A percentile compares a stretch with the other conserved stretches of the same genome.
phyloP scores from a whole-genome alignment of 1,284 basidiomycete species.

The Fomitopsis schrenkii region DNA sequence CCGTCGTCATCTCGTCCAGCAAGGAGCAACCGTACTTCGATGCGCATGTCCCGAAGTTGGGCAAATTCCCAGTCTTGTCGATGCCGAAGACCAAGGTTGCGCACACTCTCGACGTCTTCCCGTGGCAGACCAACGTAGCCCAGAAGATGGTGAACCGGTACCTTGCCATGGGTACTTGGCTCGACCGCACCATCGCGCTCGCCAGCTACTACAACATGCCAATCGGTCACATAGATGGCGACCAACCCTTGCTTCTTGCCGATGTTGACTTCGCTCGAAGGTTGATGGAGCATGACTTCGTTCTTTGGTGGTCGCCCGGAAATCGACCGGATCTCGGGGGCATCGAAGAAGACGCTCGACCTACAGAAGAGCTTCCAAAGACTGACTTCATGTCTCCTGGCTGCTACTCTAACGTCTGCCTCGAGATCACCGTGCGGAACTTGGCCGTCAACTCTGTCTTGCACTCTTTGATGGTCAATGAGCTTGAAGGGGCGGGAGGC shows the following conservation, averaged over 20 bases:
- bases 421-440: constrained; percentile 89
- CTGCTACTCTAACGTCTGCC: constrained; percentile 89
- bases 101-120: constrained; percentile 74
- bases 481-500: constrained; percentile 92
- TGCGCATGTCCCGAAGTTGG: constrained; percentile 63
- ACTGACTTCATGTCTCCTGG: constrained; percentile 88
- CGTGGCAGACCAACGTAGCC: constrained; percentile 72
- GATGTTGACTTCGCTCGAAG: constrained; percentile 92
- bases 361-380: constrained; percentile 75
- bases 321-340: constrained; percentile 94
- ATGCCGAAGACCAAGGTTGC: constrained; percentile 76
- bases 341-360: constrained; percentile 81
- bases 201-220: constrained; percentile 94
- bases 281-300: constrained; percentile 82
- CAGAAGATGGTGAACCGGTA: constrained; percentile 86
- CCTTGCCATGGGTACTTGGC: constrained; percentile 74
- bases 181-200: constrained; percentile 78
- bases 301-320: constrained; percentile 96
- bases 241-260: constrained; percentile 82
- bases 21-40: constrained; percentile 89
- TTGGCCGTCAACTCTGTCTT: constrained; percentile 93
- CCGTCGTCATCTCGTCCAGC: constrained; percentile 82
- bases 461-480: constrained; percentile 93
- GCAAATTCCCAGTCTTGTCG: constrained; percentile 85
- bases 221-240: constrained; percentile 87